These are phyloP conservation scores for Rutidosis leptorrhynchoides DNA, from an alignment of 129 eudicot species.

Conservation along the genomic window DNA sequence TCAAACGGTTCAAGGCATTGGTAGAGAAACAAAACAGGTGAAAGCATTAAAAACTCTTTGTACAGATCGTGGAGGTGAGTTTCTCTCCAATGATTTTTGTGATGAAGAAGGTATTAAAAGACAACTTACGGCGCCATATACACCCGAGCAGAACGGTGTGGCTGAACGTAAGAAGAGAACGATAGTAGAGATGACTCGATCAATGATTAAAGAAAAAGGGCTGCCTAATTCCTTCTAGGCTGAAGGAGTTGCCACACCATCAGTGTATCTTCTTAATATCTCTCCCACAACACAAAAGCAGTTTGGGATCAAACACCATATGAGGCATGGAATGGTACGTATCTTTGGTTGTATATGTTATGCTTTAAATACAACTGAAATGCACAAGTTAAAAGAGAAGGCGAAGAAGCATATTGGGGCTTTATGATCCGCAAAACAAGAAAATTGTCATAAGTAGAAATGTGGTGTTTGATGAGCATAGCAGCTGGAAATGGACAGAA, in stretches of 20 bases:
- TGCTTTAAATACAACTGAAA: too few species aligned
- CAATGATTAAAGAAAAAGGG: neutral
- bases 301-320: too few species aligned
- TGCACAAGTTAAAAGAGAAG: too few species aligned
- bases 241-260: neutral
- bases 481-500: too few species aligned
- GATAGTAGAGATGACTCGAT: neutral
- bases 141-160: neutral
- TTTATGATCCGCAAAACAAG: too few species aligned
- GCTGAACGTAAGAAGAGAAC: neutral
- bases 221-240: neutral
- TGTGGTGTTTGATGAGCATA: too few species aligned
- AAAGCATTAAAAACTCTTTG: too few species aligned
- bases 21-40: neutral
- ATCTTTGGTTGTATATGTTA: too few species aligned
- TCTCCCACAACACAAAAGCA: too few species aligned
- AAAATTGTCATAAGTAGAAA: too few species aligned
- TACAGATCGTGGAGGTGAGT: neutral
- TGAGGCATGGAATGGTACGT: too few species aligned
- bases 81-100: neutral
- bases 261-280: neutral
- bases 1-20: neutral
- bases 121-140: neutral
- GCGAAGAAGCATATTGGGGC: too few species aligned
- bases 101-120: neutral